Conservation (phyloP, 495 filamentous ascomycete species). For the Podospora conica region DNA sequence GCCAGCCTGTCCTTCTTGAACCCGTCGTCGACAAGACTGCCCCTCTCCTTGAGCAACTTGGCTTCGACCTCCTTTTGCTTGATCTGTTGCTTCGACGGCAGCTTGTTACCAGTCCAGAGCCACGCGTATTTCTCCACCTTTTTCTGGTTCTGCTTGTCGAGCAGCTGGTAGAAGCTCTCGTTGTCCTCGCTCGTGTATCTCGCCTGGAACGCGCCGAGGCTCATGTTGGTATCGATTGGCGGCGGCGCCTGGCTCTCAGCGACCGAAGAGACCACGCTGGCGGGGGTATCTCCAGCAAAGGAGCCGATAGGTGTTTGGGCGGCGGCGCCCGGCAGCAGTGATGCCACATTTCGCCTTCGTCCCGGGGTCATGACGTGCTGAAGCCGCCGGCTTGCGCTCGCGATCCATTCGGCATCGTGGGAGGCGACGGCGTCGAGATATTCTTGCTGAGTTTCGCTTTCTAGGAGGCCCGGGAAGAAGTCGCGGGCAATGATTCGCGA, state of each 20-base stretch:
- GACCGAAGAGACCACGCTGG: constrained; percentile 47
- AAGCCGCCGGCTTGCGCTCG: constrained; percentile 65
- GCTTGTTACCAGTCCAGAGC: constrained; percentile 83
- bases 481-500: constrained; percentile 95
- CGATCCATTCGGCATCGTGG: constrained; percentile 77
- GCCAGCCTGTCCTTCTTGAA: constrained; percentile 48
- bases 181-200: constrained; percentile 97
- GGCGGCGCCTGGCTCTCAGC: constrained; percentile 19
- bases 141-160: constrained; percentile 88
- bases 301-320: constrained; percentile 44
- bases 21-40: constrained; percentile 43
- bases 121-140: constrained; percentile 75
- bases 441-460: constrained; percentile 80
- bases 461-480: constrained; percentile 89
- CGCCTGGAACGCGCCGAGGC: constrained; percentile 75
- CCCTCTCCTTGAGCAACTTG: constrained; percentile 37
- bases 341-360: constrained; percentile 38
- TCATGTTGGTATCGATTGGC: constrained; percentile 70
- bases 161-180: constrained; percentile 84
- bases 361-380: constrained; percentile 77
- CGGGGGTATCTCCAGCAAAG: constrained; percentile 61
- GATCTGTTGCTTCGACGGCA: constrained; percentile 79
- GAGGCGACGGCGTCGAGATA: constrained; percentile 88
- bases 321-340: constrained; percentile 22
- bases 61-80: constrained; percentile 66